phyloP scores from a whole-genome alignment of 441 rosid species.

The Populus hybrid region DNA sequence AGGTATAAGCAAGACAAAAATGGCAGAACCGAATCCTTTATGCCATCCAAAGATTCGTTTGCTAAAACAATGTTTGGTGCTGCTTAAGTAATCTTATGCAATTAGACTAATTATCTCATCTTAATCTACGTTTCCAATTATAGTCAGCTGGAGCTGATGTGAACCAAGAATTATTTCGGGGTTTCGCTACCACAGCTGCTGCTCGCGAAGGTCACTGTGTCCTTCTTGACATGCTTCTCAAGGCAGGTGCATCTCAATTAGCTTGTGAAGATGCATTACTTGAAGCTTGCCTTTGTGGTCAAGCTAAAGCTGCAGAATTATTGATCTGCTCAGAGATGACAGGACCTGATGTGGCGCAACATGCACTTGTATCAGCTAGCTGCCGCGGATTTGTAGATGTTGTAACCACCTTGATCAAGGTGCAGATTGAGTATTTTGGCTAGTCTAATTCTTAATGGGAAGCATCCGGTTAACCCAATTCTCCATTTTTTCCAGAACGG shows the following conservation, averaged over 20 bases:
- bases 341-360: conserved; percentile 28
- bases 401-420: conserved; percentile 26
- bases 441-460: background rate
- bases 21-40: background rate
- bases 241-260: conserved; percentile 35
- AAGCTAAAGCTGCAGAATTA: conserved; percentile 31
- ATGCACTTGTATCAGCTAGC: conserved; percentile 33
- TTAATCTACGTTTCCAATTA: background rate
- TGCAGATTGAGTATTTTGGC: background rate
- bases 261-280: conserved; percentile 35
- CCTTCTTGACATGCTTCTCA: conserved; percentile 37
- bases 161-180: conserved; percentile 36
- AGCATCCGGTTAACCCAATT: background rate
- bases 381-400: conserved; percentile 33
- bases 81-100: background rate
- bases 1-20: background rate
- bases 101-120: background rate
- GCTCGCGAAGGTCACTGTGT: conserved; percentile 36
- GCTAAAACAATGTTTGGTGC: too few species aligned
- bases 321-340: conserved; percentile 34
- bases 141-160: conserved; percentile 40
- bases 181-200: conserved; percentile 42
- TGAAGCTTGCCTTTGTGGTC: conserved; percentile 37
- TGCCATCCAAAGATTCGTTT: too few species aligned
- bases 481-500: conserved; percentile 24